Conservation (phyloP, 1,139 yeast species). For the Nakaseomyces nivariensis region DNA sequence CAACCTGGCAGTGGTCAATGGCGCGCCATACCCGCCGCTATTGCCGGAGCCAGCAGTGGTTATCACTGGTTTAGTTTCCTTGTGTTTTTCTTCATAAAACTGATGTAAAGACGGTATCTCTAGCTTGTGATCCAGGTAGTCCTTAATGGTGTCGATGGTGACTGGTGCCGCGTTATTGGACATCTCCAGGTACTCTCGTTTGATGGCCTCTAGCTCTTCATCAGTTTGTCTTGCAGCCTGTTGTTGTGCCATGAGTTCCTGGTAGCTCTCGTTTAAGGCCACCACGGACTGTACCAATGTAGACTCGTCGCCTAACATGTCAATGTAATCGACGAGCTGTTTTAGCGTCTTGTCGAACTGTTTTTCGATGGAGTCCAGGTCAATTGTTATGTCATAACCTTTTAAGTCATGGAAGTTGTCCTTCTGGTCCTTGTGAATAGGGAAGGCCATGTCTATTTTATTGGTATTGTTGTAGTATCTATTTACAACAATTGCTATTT, state of each 20-base stretch:
- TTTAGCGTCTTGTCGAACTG: slow-evolving; percentile 14
- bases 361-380: slow-evolving; percentile 3
- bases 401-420: not conserved
- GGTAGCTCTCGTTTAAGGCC: not conserved
- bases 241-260: slow-evolving; percentile 4
- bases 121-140: not conserved
- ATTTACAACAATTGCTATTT: not conserved
- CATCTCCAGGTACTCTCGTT: slow-evolving; percentile 5
- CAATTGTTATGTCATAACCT: not conserved
- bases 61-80: slow-evolving; percentile 2
- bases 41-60: not conserved
- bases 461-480: not conserved
- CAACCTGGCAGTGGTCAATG: slow-evolving; percentile 7
- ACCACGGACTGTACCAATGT: slow-evolving; percentile 1
- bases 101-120: slow-evolving; percentile 9
- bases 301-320: slow-evolving; percentile 4
- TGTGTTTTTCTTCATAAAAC: slow-evolving; percentile 5
- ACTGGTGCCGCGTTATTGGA: slow-evolving; percentile 4
- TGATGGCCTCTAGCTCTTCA: slow-evolving; percentile 2
- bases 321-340: slow-evolving; percentile 10
- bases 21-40: not conserved
- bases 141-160: not conserved
- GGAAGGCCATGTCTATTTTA: not conserved
- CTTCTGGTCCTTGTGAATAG: not conserved
- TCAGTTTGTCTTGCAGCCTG: not conserved